Conservation (phyloP, 805 yeast genomes). For the Kodamaea hsintzibuensis region DNA sequence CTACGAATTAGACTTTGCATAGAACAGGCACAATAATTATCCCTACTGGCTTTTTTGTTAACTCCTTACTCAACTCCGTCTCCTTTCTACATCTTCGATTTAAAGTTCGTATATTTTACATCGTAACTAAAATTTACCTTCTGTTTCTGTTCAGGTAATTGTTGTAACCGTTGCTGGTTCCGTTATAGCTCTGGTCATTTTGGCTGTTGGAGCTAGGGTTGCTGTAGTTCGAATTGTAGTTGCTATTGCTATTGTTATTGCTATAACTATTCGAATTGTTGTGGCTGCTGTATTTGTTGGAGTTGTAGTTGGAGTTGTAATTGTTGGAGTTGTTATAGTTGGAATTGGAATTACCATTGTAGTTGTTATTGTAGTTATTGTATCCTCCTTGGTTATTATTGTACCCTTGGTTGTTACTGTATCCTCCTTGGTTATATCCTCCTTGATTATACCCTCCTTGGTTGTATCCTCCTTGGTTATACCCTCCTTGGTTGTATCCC, state of each 20-base stretch:
- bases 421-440: constrained; percentile 14
- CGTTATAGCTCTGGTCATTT: background rate
- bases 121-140: background rate
- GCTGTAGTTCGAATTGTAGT: constrained; percentile 6
- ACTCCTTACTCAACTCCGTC: too few species aligned
- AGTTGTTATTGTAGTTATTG: constrained; percentile 12
- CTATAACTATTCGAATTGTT: constrained; percentile 1
- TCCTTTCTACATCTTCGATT: too few species aligned
- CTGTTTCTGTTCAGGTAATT: background rate
- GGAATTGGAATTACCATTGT: constrained; percentile 4
- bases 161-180: constrained; percentile 9
- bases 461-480: constrained; percentile 13
- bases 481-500: constrained; percentile 18
- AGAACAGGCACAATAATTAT: too few species aligned
- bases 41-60: too few species aligned
- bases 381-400: constrained; percentile 14
- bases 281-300: constrained; percentile 12
- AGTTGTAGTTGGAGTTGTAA: constrained; percentile 11
- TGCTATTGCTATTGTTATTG: constrained; percentile 6
- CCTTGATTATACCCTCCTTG: constrained; percentile 13
- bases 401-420: constrained; percentile 17
- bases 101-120: background rate
- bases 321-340: constrained; percentile 3
- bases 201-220: constrained; percentile 13
- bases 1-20: too few species aligned